Evolutionary conservation across 192 early-diverging fungal genomes (phyloP).

Genomic region (Kappamyces sp.): DNA sequence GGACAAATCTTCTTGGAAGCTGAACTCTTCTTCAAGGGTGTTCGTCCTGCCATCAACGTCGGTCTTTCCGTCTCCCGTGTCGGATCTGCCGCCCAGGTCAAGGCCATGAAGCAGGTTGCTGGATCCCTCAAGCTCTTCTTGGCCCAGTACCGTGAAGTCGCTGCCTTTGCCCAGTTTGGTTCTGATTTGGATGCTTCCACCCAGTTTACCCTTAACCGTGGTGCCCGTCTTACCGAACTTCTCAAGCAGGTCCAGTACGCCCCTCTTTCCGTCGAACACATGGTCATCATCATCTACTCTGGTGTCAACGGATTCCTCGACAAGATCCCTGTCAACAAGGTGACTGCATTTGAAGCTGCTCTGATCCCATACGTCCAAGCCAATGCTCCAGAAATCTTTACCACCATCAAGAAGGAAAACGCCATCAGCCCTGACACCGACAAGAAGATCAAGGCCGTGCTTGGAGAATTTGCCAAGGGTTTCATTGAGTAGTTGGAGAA

Average conservation of each 20-base stretch:
- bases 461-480: slow-evolving; percentile 40
- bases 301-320: slow-evolving; percentile 99
- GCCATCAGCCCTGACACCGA: slow-evolving; percentile 84
- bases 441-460: slow-evolving; percentile 86
- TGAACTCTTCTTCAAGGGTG: slow-evolving; percentile 99
- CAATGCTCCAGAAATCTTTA: slow-evolving; percentile 83
- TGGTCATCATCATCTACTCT: slow-evolving; percentile 97
- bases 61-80: slow-evolving; percentile 99
- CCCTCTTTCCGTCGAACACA: slow-evolving; percentile 93
- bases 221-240: slow-evolving; percentile 98
- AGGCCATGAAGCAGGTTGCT: slow-evolving; percentile 99
- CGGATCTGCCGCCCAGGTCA: slow-evolving; percentile 98
- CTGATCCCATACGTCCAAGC: slow-evolving; percentile 82
- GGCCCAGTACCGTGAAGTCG: slow-evolving; percentile 99
- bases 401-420: slow-evolving; percentile 84
- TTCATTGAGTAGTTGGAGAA: slow-evolving; percentile 21
- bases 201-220: slow-evolving; percentile 99
- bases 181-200: slow-evolving; percentile 99
- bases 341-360: slow-evolving; percentile 88
- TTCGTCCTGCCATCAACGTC: slow-evolving; percentile 99
- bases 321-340: slow-evolving; percentile 91
- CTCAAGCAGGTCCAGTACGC: slow-evolving; percentile 99
- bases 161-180: slow-evolving; percentile 99
- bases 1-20: slow-evolving; percentile 99
- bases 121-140: slow-evolving; percentile 99